phyloP scores from a whole-genome alignment of 2,329 filamentous ascomycete genomes.

The Thielaviopsis punctulata region DNA sequence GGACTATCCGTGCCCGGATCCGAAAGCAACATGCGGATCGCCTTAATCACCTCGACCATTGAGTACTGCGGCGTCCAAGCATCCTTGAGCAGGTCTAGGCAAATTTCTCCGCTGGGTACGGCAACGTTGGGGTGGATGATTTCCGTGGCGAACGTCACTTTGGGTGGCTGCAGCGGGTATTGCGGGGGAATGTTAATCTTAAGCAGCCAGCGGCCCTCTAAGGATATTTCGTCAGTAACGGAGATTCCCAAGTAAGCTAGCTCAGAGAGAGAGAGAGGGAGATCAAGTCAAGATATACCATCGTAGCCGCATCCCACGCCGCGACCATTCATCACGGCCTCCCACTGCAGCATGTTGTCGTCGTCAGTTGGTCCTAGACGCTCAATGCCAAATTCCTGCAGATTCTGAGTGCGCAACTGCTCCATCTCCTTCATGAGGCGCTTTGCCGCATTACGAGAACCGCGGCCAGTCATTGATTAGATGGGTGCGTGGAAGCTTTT shows the following conservation, averaged over 20 bases:
- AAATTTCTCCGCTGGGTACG: constrained; percentile 68
- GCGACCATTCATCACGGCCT: constrained; percentile 42
- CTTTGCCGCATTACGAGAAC: constrained; percentile 29
- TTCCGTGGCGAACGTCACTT: constrained; percentile 64
- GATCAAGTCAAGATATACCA: constrained; percentile 23
- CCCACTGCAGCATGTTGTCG: constrained; percentile 39
- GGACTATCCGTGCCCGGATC: constrained; percentile 58
- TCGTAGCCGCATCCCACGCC: constrained; percentile 40
- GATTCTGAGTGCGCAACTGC: constrained; percentile 25
- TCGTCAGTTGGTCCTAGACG: constrained; percentile 37
- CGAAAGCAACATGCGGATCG: constrained; percentile 49
- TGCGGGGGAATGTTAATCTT: constrained; percentile 54
- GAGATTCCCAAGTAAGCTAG: not conserved
- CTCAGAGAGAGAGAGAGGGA: not conserved
- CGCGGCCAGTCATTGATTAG: constrained; percentile 29
- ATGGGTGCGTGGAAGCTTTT: not conserved
- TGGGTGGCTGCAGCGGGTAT: constrained; percentile 67
- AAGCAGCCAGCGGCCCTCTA: constrained; percentile 68
- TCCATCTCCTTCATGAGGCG: constrained; percentile 42
- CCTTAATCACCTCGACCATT: constrained; percentile 55
- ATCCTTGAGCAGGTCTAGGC: constrained; percentile 66
- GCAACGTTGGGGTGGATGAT: constrained; percentile 71
- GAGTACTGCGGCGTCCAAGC: constrained; percentile 79
- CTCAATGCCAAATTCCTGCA: constrained; percentile 33
- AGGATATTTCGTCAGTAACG: not conserved